Evolutionary conservation across 371 early-diverging fungal species (phyloP), one percentile per base, ranked within the genome.

Genomic region (Mucor mucedo): DNA sequence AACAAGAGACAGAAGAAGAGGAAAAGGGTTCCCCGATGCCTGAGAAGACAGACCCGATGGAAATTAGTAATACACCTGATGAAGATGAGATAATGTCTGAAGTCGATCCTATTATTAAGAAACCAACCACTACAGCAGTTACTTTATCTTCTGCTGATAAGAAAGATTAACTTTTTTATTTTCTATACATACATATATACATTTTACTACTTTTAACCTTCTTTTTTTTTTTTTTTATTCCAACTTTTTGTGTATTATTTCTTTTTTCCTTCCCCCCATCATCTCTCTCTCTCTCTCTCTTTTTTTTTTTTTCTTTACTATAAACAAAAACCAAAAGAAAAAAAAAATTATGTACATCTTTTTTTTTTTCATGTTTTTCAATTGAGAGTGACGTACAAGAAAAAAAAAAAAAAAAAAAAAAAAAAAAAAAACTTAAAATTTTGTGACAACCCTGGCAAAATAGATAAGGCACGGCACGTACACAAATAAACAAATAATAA

Each of bases 61-160:
- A 60, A 9, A 60, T 52, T 29, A 10, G 8, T 14, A 27, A 55
- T 21, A 21, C 21, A 8, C 21, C 47, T 27, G 63, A 55, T 49
- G 63, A 63, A 50, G 63, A 63, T 41, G 63, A 63, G 14, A 50
- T 63, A 6, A 63, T 63, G 63, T 49, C 63, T 40, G 63, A 63
- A 21, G 63, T 40, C 47, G 56, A 63, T 32, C 42, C 44, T 4
- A 47, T 21, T 32, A 41, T 55, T 41, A 41, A 11, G 7, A 27
- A 27, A 42, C 28, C 57, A 8, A 32, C 55, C 10, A 41, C 38
- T 32, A n/a, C 57, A n/a, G 33, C 38, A 0, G n/a, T 21, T 38
- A 38, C 54, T 21, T 58, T 58, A 47, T 48, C 58, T 48, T 16
- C 8, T 47, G 13, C 14, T 33, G 27, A 39, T 35, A 44, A 42